Conservation (phyloP, 148 eudicot species). For the Nyssa sinensis region DNA sequence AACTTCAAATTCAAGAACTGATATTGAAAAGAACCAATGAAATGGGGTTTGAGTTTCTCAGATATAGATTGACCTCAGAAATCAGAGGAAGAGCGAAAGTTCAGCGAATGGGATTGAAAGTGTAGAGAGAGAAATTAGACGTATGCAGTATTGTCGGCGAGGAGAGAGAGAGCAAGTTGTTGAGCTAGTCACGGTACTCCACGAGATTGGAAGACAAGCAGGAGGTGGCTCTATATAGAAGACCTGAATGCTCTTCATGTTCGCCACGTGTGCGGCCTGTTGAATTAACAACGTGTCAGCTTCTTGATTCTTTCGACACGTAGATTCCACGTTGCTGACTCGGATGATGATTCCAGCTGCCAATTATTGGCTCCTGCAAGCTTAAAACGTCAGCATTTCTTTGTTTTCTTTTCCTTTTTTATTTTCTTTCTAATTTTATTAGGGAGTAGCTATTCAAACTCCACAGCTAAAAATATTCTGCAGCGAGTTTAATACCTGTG, state of each 20-base stretch:
- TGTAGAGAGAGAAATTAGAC: neutral
- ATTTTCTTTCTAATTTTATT: no score
- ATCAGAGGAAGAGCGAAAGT: no score
- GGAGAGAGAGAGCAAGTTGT: neutral
- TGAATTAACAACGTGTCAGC: neutral
- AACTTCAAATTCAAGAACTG: neutral
- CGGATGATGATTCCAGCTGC: neutral
- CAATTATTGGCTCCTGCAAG: no score
- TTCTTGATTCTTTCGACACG: slow-evolving; percentile 11
- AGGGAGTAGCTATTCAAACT: no score
- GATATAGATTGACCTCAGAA: neutral
- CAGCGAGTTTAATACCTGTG: no score
- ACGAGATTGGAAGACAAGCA: neutral
- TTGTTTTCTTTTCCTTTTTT: no score
- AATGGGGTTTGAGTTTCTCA: neutral
- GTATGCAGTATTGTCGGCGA: no score
- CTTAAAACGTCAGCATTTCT: no score
- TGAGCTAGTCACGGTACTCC: neutral
- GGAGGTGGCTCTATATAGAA: neutral
- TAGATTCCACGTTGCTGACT: slow-evolving; percentile 24
- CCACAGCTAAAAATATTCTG: no score
- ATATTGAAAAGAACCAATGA: neutral
- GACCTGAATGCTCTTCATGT: neutral
- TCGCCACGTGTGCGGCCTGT: neutral
- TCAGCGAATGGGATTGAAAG: no score